These are phyloP conservation scores for Cotoneaster glaucophyllus DNA, from an alignment of 306 rosid species.

Conservation along the genomic window DNA sequence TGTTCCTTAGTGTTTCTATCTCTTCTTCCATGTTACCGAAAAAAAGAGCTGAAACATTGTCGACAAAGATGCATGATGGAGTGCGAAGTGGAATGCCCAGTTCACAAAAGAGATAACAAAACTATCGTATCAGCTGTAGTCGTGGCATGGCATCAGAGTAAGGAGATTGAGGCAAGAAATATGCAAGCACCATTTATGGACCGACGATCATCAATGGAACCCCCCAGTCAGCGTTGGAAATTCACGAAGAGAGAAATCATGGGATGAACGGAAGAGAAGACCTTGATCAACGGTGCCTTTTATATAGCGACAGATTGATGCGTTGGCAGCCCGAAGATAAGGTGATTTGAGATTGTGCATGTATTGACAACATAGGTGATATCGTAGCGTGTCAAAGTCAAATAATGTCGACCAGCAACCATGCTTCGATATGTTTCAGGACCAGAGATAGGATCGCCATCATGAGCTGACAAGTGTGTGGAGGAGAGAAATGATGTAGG, in stretches of 20 bases:
- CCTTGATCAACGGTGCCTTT: not conserved
- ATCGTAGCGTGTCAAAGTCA: too few species aligned
- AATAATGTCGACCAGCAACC: not conserved
- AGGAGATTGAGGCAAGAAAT: not conserved
- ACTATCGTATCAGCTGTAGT: not conserved
- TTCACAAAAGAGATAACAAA: not conserved
- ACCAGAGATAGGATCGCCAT: not conserved
- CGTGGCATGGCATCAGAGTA: too few species aligned
- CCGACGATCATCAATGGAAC: not conserved
- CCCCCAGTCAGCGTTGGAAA: not conserved
- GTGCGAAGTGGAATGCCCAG: not conserved
- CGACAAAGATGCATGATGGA: too few species aligned
- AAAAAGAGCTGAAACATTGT: too few species aligned
- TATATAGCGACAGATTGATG: not conserved
- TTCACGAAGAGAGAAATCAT: not conserved
- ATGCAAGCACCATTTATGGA: not conserved
- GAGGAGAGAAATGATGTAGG: too few species aligned
- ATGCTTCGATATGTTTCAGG: not conserved
- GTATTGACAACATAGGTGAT: not conserved
- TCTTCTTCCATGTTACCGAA: too few species aligned
- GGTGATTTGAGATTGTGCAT: not conserved
- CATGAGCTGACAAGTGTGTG: too few species aligned
- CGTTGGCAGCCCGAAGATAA: too few species aligned
- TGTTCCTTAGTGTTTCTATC: too few species aligned
- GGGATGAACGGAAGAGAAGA: not conserved